Evolutionary conservation across 805 yeast species (phyloP), one percentile per base, ranked within the genome.

Genomic region (Torulaspora gathmanii): DNA sequence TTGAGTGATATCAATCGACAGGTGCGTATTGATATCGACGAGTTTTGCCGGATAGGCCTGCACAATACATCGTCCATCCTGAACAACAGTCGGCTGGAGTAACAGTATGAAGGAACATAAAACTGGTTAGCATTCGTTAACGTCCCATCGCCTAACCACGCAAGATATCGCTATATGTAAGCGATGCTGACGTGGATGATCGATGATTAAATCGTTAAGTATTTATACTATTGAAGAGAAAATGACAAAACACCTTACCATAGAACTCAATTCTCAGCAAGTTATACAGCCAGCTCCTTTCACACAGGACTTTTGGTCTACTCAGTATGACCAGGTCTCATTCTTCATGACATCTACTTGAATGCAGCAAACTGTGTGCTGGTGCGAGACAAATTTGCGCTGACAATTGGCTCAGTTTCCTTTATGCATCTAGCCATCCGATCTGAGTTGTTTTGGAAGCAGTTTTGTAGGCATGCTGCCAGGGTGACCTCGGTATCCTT

Each of bases 321-420:
- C 25, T 10, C 4, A 22, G 25, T 5, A 10, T 5, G 8, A 2
- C 8, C 25, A 22, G 8, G 8, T 4, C 22, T 20, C 8, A 5
- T 10, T 22, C 8, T 3, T 13, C 17, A 3, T 11, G 4, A 16
- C 3, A n/a, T 15, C 43, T 54, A 58, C 42, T 49, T 56, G 37
- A 64, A 64, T 7, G 67, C 60, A 8, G 67, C 67, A 47, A 63
- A 63, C 49, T 65, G 66, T 11, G 59, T 54, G 23, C 51, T 48
- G 15, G 67, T 61, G 42, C 62, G 58, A 19, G 48, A 51, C 27
- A 63, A 29, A 40, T 64, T 63, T 3, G 68, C 52, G 29, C 50
- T 49, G 3, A 62, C 65, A 37, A 64, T 61, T 5, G 67, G 62
- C 37, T 56, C 55, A 5, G 63, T 58, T 38, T 63, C 64, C 37